Evolutionary conservation across 2,329 filamentous ascomycete genomes (phyloP).

Genomic region (Ophiostoma triangulosporum): DNA sequence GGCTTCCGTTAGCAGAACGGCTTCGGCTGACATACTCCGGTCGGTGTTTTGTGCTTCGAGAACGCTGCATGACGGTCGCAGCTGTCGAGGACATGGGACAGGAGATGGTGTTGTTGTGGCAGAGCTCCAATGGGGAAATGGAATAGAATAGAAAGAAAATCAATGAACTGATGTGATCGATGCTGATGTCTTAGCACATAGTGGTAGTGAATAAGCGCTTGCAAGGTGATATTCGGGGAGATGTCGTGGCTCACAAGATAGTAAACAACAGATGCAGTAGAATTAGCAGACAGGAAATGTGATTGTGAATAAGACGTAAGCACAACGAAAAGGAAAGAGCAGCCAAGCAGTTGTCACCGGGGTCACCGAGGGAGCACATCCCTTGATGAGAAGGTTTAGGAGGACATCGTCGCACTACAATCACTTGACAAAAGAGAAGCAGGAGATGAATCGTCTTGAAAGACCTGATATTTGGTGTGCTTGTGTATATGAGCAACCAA

Average conservation of each 20-base stretch:
- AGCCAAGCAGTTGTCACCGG: background rate
- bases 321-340: background rate
- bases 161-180: conserved; percentile 1
- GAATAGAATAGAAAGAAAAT: background rate
- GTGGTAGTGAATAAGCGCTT: background rate
- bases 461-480: background rate
- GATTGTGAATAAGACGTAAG: background rate
- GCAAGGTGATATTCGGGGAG: background rate
- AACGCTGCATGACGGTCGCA: background rate
- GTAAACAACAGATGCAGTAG: background rate
- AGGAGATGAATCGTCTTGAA: background rate
- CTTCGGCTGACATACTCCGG: conserved; percentile 36
- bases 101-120: background rate
- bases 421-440: background rate
- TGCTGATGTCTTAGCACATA: background rate
- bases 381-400: too few species aligned
- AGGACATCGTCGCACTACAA: too few species aligned
- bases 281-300: background rate
- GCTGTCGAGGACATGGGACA: background rate
- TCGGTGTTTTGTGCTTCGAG: conserved; percentile 31
- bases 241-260: background rate
- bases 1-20: conserved; percentile 34
- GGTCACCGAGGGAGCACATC: background rate
- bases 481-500: background rate
- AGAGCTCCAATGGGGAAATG: background rate